Percentiles rank a stretch among this genome's conserved stretches.
Evolutionary conservation across 2,329 filamentous ascomycete genomes (phyloP).

Genomic region (Mariannaea elegans): DNA sequence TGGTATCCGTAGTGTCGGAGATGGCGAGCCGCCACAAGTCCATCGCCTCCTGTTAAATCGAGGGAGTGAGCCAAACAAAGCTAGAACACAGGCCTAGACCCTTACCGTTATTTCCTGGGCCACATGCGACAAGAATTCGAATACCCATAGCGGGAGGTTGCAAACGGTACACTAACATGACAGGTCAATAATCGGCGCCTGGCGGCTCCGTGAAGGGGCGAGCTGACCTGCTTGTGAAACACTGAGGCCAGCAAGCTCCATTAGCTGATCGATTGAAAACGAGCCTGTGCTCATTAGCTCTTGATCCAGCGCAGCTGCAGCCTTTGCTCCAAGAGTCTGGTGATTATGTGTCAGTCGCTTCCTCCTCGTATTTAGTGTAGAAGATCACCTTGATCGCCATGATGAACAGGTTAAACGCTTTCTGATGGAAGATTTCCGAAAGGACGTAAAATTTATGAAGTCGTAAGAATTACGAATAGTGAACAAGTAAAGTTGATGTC

Average conservation of each 20-base stretch:
- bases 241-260: slow-evolving; percentile 94
- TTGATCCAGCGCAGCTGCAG: slow-evolving; percentile 87
- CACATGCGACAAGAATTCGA: slow-evolving; percentile 87
- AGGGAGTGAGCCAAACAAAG: slow-evolving; percentile 1
- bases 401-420: not conserved
- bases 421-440: not conserved
- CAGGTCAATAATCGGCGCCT: slow-evolving; percentile 1
- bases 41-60: slow-evolving; percentile 77
- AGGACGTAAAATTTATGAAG: not conserved
- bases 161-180: slow-evolving; percentile 76
- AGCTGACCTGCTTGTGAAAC: slow-evolving; percentile 85
- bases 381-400: slow-evolving; percentile 47
- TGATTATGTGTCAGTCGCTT: not conserved
- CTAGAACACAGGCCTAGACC: not conserved
- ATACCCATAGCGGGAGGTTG: slow-evolving; percentile 78
- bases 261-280: slow-evolving; percentile 95
- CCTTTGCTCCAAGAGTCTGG: slow-evolving; percentile 86
- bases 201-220: not conserved
- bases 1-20: slow-evolving; percentile 91
- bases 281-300: slow-evolving; percentile 91
- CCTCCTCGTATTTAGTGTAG: slow-evolving; percentile 12
- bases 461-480: not conserved
- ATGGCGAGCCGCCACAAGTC: slow-evolving; percentile 92
- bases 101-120: slow-evolving; percentile 78
- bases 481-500: not conserved